Evolutionary conservation across 2,329 filamentous ascomycete genomes (phyloP), one percentile per base, ranked within the genome.

Genomic region (Penicillium sp.): DNA sequence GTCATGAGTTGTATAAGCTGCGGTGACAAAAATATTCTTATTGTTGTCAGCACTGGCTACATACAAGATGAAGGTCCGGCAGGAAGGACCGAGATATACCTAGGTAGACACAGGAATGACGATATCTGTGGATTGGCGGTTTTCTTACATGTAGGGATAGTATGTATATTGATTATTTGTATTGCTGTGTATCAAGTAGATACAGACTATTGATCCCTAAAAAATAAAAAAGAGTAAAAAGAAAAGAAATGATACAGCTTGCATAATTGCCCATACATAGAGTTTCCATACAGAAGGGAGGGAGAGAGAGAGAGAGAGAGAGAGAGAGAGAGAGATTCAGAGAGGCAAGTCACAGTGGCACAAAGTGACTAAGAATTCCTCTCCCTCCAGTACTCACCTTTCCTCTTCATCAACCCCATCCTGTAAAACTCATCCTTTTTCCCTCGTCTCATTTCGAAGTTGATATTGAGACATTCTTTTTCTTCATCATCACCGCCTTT

Each of bases 401-500:
- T 50, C 38, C 48, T 50, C 52, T 46, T 51, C 35, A 20, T 50
- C 48, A 50, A 42, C 49, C 46, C 45, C 50, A 61, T 58, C 58
- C 38, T 39, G 31, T 51, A 59, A 61, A 55, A 50, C 56, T 59
- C 56, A 43, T 38, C 37, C 45, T 37, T 49, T 39, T 47, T 52
- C 35, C 40, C 22, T 52, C 31, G 14, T 39, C 44, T 54, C 38
- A 22, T 34, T 38, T 53, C 42, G 31, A 42, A 40, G 24, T 46
- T 57, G 48, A 40, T 53, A 45, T 32, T 52, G 49, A 51, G 39
- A 13, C 9, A 44, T 35, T 24, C 31, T 46, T 44, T 13, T 50
- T 34, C 29, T 51, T 35, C 29, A n/a, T 34, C 49, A 61, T 64
- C 63, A 64, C 63, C 63, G 61, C 62, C 63, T 65, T 61, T 64